A percentile compares a stretch with the other conserved stretches of the same genome.
phyloP scores from a whole-genome alignment of 345 rosid genomes.

The Citrus unshiu region DNA sequence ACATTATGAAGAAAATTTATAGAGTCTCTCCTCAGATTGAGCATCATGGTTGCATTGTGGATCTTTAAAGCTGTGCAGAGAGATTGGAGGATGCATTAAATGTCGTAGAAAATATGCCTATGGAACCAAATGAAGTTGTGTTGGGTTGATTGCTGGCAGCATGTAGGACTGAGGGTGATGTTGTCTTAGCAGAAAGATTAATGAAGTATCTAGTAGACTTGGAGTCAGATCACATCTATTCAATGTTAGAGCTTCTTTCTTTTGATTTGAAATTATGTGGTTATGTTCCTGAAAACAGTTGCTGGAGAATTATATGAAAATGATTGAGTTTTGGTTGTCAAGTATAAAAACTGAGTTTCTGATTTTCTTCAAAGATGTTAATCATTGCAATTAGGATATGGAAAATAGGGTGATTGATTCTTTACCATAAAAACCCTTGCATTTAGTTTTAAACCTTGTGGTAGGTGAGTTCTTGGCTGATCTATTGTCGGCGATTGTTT shows the following conservation, averaged over 20 bases:
- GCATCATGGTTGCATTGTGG: conserved; percentile 85
- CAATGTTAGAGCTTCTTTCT: conserved; percentile 45
- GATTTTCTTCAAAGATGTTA: no score
- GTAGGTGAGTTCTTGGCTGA: no score
- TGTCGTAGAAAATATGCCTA: conserved; percentile 53
- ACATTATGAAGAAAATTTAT: conserved; percentile 46
- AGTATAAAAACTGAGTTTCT: not conserved
- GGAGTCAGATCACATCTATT: conserved; percentile 37
- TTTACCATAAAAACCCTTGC: no score
- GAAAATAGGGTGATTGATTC: no score
- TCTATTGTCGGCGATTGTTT: no score
- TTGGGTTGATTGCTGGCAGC: conserved; percentile 76
- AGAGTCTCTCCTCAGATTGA: conserved; percentile 61
- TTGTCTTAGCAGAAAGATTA: conserved; percentile 53
- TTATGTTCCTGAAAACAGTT: conserved; percentile 24
- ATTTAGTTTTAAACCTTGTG: no score
- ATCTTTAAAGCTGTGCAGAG: conserved; percentile 80
- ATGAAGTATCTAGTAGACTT: conserved; percentile 39
- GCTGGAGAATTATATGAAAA: conserved; percentile 7
- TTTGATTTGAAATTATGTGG: conserved; percentile 33
- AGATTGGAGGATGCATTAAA: conserved; percentile 62
- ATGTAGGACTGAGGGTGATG: conserved; percentile 51
- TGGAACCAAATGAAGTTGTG: conserved; percentile 77
- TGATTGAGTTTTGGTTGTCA: conserved; percentile 13
- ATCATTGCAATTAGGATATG: no score